Percentiles rank a stretch among this genome's conserved stretches.
phyloP scores from a whole-genome alignment of 1,139 yeast genomes.

The Ogataea hybrid region DNA sequence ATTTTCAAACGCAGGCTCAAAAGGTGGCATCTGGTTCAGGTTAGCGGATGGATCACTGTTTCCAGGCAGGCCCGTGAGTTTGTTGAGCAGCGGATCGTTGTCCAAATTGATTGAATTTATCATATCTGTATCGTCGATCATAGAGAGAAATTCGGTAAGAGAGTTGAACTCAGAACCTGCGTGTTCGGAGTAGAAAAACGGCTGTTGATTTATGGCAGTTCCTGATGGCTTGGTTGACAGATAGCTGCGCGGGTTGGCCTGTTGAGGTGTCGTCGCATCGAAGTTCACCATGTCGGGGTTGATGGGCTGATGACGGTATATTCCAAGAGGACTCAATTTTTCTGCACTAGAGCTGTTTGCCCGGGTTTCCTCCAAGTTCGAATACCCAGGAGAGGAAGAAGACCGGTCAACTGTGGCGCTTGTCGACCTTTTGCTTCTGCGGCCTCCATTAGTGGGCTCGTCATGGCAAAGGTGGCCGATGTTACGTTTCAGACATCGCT shows the following conservation, averaged over 20 bases:
- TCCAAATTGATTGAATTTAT: slow-evolving; percentile 44
- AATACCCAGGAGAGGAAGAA: slow-evolving; percentile 7
- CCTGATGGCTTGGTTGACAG: slow-evolving; percentile 18
- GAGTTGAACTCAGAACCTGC: slow-evolving; percentile 94
- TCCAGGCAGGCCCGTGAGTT: slow-evolving; percentile 28
- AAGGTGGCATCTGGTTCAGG: slow-evolving; percentile 12
- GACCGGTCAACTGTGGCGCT: slow-evolving; percentile 1
- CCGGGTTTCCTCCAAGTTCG: slow-evolving; percentile 2
- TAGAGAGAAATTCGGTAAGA: slow-evolving; percentile 80
- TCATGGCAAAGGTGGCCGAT: slow-evolving; percentile 90
- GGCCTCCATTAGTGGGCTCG: slow-evolving; percentile 51
- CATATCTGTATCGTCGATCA: slow-evolving; percentile 82
- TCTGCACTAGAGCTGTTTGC: slow-evolving; percentile 11
- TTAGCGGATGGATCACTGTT: slow-evolving; percentile 23
- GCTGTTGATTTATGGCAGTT: slow-evolving; percentile 56
- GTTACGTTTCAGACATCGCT: slow-evolving; percentile 81
- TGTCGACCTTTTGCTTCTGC: slow-evolving; percentile 36
- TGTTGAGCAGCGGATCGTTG: slow-evolving; percentile 35
- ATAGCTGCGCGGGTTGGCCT: slow-evolving; percentile 3
- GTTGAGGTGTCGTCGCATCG: slow-evolving; percentile 9
- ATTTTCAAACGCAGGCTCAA: slow-evolving; percentile 18
- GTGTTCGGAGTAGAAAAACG: slow-evolving; percentile 84
- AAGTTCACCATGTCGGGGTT: slow-evolving; percentile 1
- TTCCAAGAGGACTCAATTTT: slow-evolving; percentile 11
- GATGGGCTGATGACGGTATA: slow-evolving; percentile 13